Percentiles rank a stretch among this genome's conserved stretches.
phyloP scores from a whole-genome alignment of 1,139 yeast species.

The Sugiyamaella castrensis region DNA sequence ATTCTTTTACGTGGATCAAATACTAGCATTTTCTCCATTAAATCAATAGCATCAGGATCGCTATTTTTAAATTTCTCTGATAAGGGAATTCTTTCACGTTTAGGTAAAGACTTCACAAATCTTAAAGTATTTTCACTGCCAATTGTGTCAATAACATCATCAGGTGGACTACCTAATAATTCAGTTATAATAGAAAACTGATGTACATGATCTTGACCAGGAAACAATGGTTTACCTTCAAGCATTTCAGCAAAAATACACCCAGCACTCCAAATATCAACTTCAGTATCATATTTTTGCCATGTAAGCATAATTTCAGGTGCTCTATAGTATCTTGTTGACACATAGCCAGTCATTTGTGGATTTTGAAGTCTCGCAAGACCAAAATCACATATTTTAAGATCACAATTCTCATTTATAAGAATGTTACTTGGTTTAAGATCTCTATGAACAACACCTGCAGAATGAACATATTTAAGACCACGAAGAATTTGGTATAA shows the following conservation, averaged over 20 bases:
- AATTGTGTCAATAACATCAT: constrained; percentile 91
- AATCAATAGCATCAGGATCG: constrained; percentile 86
- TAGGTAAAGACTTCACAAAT: constrained; percentile 91
- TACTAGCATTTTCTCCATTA: constrained; percentile 83
- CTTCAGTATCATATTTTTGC: constrained; percentile 99
- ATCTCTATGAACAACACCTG: constrained; percentile 96
- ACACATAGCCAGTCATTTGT: constrained; percentile 98
- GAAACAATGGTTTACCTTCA: constrained; percentile 97
- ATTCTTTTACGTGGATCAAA: constrained; percentile 94
- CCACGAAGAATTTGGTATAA: constrained; percentile 92
- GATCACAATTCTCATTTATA: constrained; percentile 92
- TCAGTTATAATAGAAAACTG: constrained; percentile 97
- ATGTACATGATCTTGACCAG: constrained; percentile 98
- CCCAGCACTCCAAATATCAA: constrained; percentile 99
- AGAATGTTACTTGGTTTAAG: constrained; percentile 89
- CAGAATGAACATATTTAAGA: constrained; percentile 91
- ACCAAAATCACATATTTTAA: constrained; percentile 96
- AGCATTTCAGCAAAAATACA: constrained; percentile 98
- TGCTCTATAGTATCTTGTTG: constrained; percentile 94
- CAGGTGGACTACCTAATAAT: constrained; percentile 92
- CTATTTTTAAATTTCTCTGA: constrained; percentile 78
- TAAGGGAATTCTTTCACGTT: constrained; percentile 87
- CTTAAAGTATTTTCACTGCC: constrained; percentile 93
- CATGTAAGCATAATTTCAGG: constrained; percentile 99
- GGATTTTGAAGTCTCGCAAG: constrained; percentile 96